Percentiles rank a stretch among this genome's conserved stretches.
Conservation (phyloP, 305 asterid species). For the Stenogyne calaminthoides region DNA sequence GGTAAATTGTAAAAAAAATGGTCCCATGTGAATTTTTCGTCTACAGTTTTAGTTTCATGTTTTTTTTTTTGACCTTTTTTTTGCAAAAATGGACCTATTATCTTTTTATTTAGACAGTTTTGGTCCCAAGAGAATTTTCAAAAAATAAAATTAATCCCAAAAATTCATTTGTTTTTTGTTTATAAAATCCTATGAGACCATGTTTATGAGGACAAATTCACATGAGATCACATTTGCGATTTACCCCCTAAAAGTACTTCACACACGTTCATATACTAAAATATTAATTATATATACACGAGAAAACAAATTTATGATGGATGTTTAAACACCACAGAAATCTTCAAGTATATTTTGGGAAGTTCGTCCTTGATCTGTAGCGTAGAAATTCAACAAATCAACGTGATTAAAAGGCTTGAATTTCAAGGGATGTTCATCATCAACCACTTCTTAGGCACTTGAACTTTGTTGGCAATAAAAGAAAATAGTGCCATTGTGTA, state of each 20-base stretch:
- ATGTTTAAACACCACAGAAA: slow-evolving; percentile 53
- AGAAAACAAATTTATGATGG: neutral
- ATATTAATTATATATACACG: neutral
- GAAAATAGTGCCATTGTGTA: slow-evolving; percentile 48
- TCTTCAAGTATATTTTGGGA: slow-evolving; percentile 52
- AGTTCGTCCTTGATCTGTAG: slow-evolving; percentile 43
- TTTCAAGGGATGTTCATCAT: slow-evolving; percentile 55
- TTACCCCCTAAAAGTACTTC: neutral
- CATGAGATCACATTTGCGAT: too few relatives aligned
- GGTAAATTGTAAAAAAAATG: too few relatives aligned
- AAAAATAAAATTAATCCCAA: too few relatives aligned
- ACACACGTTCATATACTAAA: neutral
- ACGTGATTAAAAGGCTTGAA: slow-evolving; percentile 55
- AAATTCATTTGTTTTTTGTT: too few relatives aligned
- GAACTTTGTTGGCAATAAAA: slow-evolving; percentile 45
- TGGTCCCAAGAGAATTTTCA: too few relatives aligned
- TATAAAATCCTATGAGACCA: too few relatives aligned
- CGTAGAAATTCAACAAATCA: slow-evolving; percentile 49
- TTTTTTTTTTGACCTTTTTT: too few relatives aligned
- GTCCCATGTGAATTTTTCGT: too few relatives aligned
- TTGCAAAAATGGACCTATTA: too few relatives aligned
- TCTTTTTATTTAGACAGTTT: too few relatives aligned
- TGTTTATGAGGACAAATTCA: too few relatives aligned
- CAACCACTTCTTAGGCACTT: slow-evolving; percentile 55
- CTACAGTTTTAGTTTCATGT: too few relatives aligned